Base-by-base conservation (phyloP, 371 early-diverging fungal species). In the Haplosporangium sp. region DNA sequence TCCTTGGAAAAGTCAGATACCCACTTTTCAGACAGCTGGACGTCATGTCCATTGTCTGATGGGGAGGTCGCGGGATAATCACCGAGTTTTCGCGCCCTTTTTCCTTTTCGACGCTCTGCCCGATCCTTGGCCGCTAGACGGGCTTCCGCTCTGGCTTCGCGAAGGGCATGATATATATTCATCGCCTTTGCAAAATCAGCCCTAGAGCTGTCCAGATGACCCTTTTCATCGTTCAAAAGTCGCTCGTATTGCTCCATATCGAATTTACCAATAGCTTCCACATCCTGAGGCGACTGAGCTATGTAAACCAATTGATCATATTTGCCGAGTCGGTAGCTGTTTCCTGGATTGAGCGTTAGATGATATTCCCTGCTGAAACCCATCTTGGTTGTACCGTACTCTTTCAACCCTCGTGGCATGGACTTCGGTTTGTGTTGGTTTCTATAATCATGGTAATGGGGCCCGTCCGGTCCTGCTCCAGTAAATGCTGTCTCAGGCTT, bases 321-420 rank as follows among this genome's bases (percentile, higher is more conserved):
- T 2, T 59, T 67, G 18, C 82, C 81, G 8, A 94, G 75, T 7
- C 70, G 58, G 62, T 92, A 92, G 16, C 82, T 74, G 62, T 84
- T 74, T n/a, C 87, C 87, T 6, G 94, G 94, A 54, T 94, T 94
- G 45, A 92, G 68, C 10, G 88, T 60, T 21, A 92, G 54, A 48
- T 84, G 86, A 52, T 80, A 76, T n/a, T 69, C 74, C 9, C 74
- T 72, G 36, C 62, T 45, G 0, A 64, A 21, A 51, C 60, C 40
- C 1, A 37, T n/a, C 20, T 54, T 46, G n/a, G 36, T 29, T 20
- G 11, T n/a, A 16, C 41, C 53, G 0, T 52, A n/a, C 12, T 62
- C 66, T 7, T 38, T 36, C 9, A n/a, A 16, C 20, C 58, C 53
- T 2, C 37, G 45, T 3, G 20, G 18, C 0, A 36, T 51, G 11